Conservation (phyloP, 768 basidiomycete genomes). For the Pholiota conissans region DNA sequence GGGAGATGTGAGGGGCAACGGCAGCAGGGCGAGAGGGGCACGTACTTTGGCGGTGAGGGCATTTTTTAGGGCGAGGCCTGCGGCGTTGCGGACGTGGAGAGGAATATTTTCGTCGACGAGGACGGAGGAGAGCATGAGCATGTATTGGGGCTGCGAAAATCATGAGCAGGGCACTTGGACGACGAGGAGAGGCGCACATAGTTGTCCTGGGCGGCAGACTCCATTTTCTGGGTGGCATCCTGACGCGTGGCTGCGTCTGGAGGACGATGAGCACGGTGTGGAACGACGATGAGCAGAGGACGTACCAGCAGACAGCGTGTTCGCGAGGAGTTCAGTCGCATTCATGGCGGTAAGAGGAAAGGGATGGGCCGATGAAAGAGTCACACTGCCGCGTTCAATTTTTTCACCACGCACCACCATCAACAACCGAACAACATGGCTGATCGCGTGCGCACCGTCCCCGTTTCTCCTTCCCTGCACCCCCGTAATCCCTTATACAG, state of each 20-base stretch:
- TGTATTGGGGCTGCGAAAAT: slow-evolving; percentile 78
- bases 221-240: slow-evolving; percentile 88
- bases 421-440: slow-evolving; percentile 39
- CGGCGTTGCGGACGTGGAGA: slow-evolving; percentile 87
- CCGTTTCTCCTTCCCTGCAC: slow-evolving; percentile 21
- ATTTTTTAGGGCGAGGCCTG: slow-evolving; percentile 96
- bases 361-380: slow-evolving; percentile 14
- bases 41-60: slow-evolving; percentile 86
- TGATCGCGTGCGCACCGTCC: slow-evolving; percentile 54
- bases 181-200: slow-evolving; percentile 59
- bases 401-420: slow-evolving; percentile 22
- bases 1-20: slow-evolving; percentile 17
- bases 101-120: slow-evolving; percentile 74
- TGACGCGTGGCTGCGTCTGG: slow-evolving; percentile 89
- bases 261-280: slow-evolving; percentile 19
- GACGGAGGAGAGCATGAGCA: slow-evolving; percentile 85
- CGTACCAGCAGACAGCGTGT: slow-evolving; percentile 89
- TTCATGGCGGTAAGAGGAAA: slow-evolving; percentile 60
- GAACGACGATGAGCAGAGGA: slow-evolving; percentile 26
- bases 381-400: slow-evolving; percentile 17
- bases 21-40: slow-evolving; percentile 21
- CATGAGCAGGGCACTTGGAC: slow-evolving; percentile 16
- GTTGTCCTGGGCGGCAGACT: slow-evolving; percentile 83
- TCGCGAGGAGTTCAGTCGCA: slow-evolving; percentile 86
- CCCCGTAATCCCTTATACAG: slow-evolving; percentile 44